Percentiles rank a stretch among this genome's conserved stretches.
Conservation (phyloP, 371 early-diverging fungal genomes). For the Mortierella polycephala region DNA sequence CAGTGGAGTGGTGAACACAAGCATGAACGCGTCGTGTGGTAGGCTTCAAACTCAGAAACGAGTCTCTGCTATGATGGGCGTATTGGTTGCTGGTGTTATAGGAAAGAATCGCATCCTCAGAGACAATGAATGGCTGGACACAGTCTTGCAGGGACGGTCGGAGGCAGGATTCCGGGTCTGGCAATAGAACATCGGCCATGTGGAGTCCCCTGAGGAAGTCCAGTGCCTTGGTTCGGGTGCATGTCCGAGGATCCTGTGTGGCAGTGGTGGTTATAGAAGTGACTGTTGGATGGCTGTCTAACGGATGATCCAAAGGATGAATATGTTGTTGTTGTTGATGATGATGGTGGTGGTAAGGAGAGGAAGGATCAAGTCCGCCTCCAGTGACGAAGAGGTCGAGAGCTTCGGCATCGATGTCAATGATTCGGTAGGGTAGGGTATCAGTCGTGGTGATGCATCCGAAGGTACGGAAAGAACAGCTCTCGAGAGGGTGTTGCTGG, state of each 20-base stretch:
- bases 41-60: constrained; percentile 1
- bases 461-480: constrained; percentile 27
- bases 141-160: neutral
- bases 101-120: constrained; percentile 27
- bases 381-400: constrained; percentile 28
- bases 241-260: no score
- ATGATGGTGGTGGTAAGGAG: neutral
- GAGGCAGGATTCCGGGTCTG: constrained; percentile 17
- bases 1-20: constrained; percentile 18
- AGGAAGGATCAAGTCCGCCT: constrained; percentile 3
- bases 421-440: constrained; percentile 19
- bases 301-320: no score
- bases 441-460: constrained; percentile 33
- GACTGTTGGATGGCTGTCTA: no score
- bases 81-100: neutral
- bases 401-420: constrained; percentile 27
- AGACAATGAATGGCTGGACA: constrained; percentile 13
- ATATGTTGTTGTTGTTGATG: constrained; percentile 1
- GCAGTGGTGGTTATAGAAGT: no score
- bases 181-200: constrained; percentile 22
- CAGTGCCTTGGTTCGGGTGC: constrained; percentile 13
- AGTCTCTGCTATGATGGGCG: no score
- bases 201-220: constrained; percentile 22
- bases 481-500: constrained; percentile 21
- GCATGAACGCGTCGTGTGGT: constrained; percentile 22